Percentiles rank a stretch among this genome's conserved stretches.
These are phyloP conservation scores for Prasinococcaceae sp. DNA, from an alignment of 139 green algal genomes.

Conservation along the genomic window DNA sequence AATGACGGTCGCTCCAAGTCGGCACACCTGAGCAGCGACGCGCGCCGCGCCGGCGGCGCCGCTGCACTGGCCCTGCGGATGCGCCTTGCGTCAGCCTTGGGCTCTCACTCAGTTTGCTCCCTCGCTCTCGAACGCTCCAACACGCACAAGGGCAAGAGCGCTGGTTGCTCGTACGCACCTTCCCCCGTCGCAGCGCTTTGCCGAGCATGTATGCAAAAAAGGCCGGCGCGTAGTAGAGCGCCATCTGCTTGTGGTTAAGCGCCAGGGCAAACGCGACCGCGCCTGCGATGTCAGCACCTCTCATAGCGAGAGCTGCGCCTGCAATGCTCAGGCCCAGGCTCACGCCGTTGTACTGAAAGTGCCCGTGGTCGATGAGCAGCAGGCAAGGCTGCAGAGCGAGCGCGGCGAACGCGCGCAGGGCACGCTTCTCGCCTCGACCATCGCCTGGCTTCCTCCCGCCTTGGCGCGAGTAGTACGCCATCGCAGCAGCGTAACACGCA, in stretches of 20 bases:
- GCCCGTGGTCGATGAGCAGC: slow-evolving; percentile 89
- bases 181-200: slow-evolving; percentile 48
- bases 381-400: slow-evolving; percentile 64
- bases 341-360: slow-evolving; percentile 97
- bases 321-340: slow-evolving; percentile 54
- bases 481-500: no score
- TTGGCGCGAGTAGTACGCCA: no score
- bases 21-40: slow-evolving; percentile 24
- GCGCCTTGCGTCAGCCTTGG: no score
- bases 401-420: slow-evolving; percentile 21
- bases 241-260: slow-evolving; percentile 97
- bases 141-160: no score
- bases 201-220: slow-evolving; percentile 93
- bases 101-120: no score
- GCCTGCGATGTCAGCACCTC: slow-evolving; percentile 31
- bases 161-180: no score
- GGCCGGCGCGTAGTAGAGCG: slow-evolving; percentile 80
- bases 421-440: no score
- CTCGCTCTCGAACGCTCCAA: no score
- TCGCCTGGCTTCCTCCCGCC: no score
- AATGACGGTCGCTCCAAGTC: slow-evolving; percentile 31
- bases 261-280: slow-evolving; percentile 56
- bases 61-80: no score
- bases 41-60: no score
- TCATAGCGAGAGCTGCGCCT: slow-evolving; percentile 17